Percentiles rank a stretch among this genome's conserved stretches.
Evolutionary conservation across 306 rosid genomes (phyloP).

Genomic region (Oxytropis ochrocephala): DNA sequence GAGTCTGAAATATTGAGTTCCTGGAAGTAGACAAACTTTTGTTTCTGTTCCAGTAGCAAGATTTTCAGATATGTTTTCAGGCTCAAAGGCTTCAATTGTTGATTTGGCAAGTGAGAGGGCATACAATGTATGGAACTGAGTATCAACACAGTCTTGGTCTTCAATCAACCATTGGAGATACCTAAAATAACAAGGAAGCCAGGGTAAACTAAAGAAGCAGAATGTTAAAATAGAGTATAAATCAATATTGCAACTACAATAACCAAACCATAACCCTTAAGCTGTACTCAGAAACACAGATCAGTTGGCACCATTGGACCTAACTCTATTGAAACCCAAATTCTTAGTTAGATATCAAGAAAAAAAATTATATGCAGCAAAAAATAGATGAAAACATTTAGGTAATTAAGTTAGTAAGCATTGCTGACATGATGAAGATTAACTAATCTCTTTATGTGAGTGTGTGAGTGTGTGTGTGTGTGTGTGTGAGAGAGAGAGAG

Average conservation of each 20-base stretch:
- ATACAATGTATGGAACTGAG: slow-evolving; percentile 81
- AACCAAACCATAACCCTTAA: background rate
- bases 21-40: slow-evolving; percentile 18
- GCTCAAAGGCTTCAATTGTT: slow-evolving; percentile 57
- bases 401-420: background rate
- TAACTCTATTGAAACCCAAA: background rate
- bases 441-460: background rate
- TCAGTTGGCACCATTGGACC: background rate
- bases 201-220: background rate
- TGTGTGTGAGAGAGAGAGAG: too few species aligned
- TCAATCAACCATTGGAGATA: slow-evolving; percentile 98
- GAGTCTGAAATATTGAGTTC: slow-evolving; percentile 56
- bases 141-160: slow-evolving; percentile 68
- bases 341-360: background rate
- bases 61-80: slow-evolving; percentile 37
- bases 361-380: background rate
- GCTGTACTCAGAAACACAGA: background rate
- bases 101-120: slow-evolving; percentile 93
- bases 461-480: too few species aligned
- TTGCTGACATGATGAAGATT: background rate
- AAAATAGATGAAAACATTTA: background rate
- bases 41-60: slow-evolving; percentile 36
- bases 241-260: background rate
- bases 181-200: slow-evolving; percentile 38
- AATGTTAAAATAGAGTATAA: background rate